phyloP scores from a whole-genome alignment of 2,329 filamentous ascomycete genomes.

The Cladosporium velox region DNA sequence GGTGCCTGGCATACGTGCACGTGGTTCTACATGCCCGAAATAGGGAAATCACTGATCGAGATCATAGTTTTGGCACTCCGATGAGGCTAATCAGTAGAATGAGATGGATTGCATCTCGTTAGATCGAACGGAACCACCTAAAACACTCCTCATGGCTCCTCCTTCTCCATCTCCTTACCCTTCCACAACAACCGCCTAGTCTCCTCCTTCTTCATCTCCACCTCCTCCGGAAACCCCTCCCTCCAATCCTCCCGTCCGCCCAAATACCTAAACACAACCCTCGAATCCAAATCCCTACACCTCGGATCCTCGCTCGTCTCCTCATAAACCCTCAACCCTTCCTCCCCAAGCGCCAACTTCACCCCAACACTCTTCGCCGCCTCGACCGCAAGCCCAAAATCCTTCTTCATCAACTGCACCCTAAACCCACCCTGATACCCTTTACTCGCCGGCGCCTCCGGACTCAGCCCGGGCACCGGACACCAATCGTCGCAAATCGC shows the following conservation, averaged over 20 bases:
- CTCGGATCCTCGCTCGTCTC: slow-evolving; percentile 53
- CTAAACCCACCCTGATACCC: slow-evolving; percentile 59
- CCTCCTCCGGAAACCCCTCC: slow-evolving; percentile 29
- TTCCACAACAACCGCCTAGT: slow-evolving; percentile 29
- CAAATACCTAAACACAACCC: slow-evolving; percentile 59
- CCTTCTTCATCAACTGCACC: slow-evolving; percentile 62
- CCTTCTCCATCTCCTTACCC: slow-evolving; percentile 27
- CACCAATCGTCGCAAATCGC: slow-evolving; percentile 54
- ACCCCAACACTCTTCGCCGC: slow-evolving; percentile 57
- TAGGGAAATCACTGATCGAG: not conserved
- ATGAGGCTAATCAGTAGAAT: not conserved
- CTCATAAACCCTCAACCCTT: slow-evolving; percentile 55
- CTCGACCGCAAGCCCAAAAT: slow-evolving; percentile 58
- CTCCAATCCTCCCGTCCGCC: slow-evolving; percentile 57
- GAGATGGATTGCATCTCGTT: not conserved
- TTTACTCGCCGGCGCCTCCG: slow-evolving; percentile 50
- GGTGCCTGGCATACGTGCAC: not conserved
- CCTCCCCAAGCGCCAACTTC: slow-evolving; percentile 52
- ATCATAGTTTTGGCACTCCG: not conserved
- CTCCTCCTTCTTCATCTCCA: slow-evolving; percentile 34
- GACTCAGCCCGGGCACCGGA: slow-evolving; percentile 54
- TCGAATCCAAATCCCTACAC: slow-evolving; percentile 58
- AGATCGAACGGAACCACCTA: not conserved
- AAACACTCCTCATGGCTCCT: not conserved
- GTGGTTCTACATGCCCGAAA: not conserved